Percentiles rank a stretch among this genome's conserved stretches.
phyloP scores from a whole-genome alignment of 805 yeast genomes.

The Candida ponderosae region DNA sequence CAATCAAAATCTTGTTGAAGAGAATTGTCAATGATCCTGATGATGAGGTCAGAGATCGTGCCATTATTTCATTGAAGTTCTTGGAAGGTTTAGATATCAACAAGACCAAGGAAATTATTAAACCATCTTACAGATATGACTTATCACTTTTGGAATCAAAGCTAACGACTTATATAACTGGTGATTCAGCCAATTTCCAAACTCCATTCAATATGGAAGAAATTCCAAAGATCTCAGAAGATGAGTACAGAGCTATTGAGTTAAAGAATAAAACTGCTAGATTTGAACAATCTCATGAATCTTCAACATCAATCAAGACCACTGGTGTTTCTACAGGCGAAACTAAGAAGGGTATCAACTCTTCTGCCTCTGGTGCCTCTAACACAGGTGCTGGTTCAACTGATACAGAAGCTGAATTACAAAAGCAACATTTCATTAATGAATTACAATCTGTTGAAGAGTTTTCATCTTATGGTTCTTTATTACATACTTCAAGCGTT shows the following conservation, averaged over 20 bases:
- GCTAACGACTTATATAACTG: constrained; percentile 59
- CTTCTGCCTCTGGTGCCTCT: not conserved
- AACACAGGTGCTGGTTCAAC: no score
- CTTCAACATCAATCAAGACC: not conserved
- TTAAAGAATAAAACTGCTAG: constrained; percentile 42
- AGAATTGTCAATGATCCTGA: constrained; percentile 85
- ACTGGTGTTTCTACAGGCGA: constrained; percentile 17
- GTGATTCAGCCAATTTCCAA: constrained; percentile 28
- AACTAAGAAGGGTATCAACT: constrained; percentile 3
- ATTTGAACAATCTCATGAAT: constrained; percentile 18
- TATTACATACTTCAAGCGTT: constrained; percentile 60
- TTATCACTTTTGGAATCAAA: constrained; percentile 72
- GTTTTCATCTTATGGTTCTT: constrained; percentile 61
- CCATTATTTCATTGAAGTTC: constrained; percentile 74
- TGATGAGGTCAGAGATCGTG: constrained; percentile 98
- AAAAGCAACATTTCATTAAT: constrained; percentile 60
- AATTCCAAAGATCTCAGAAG: constrained; percentile 59
- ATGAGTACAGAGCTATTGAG: constrained; percentile 61
- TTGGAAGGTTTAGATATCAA: constrained; percentile 31
- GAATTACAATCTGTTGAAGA: constrained; percentile 69
- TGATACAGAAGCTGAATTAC: constrained; percentile 20
- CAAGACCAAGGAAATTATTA: constrained; percentile 26
- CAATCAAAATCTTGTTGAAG: constrained; percentile 66
- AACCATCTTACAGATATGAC: constrained; percentile 64
- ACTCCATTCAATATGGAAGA: constrained; percentile 63